A percentile compares a stretch with the other conserved stretches of the same genome.
Conservation (phyloP, 345 rosid species). For the Moricandia arvensis region DNA sequence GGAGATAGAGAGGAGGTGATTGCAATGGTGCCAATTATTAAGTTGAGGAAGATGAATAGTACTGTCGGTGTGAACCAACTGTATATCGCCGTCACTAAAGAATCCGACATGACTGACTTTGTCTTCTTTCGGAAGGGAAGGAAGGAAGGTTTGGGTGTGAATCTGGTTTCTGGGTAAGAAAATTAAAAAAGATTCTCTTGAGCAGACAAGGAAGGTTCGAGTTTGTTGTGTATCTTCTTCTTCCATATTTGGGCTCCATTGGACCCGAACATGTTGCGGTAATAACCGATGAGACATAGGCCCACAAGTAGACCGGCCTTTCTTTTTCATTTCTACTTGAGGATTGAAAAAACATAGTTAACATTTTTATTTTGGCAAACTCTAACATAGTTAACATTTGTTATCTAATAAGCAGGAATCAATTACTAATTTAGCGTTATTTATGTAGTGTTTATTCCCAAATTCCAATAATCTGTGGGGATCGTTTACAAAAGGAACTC, state of each 20-base stretch:
- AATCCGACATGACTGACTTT: conserved; percentile 48
- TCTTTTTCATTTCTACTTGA: not conserved
- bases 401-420: no score
- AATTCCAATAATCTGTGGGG: no score
- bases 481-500: no score
- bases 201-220: not conserved
- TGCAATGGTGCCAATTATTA: conserved; percentile 70
- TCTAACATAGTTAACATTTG: not conserved
- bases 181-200: not conserved
- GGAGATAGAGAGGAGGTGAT: conserved; percentile 58
- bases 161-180: not conserved
- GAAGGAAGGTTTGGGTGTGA: not conserved
- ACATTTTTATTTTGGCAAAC: no score
- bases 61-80: conserved; percentile 82
- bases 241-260: not conserved
- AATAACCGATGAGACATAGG: not conserved
- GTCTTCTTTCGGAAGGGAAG: not conserved
- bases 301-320: not conserved
- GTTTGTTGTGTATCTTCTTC: not conserved
- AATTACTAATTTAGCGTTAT: no score
- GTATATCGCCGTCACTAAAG: conserved; percentile 61
- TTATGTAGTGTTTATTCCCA: no score
- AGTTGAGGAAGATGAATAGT: conserved; percentile 68
- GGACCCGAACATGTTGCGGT: not conserved
- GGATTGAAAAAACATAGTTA: not conserved